Evolutionary conservation across 257 asterid genomes (phyloP).

Genomic region (Jacaranda mimosifolia): DNA sequence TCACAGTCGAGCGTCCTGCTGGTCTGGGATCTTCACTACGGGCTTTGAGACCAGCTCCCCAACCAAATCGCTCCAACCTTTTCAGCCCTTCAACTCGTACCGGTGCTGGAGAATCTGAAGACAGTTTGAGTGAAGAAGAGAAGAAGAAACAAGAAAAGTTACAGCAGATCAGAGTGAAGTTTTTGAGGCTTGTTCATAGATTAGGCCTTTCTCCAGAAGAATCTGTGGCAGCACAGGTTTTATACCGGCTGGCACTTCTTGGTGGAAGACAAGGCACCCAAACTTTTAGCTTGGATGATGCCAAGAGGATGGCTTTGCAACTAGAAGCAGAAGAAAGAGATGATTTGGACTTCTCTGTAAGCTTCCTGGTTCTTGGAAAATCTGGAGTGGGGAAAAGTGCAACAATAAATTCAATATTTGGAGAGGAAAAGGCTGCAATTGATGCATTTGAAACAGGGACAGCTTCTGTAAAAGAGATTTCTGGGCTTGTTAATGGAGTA

Average conservation of each 20-base stretch:
- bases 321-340: constrained; percentile 64
- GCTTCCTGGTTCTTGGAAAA: constrained; percentile 78
- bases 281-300: constrained; percentile 65
- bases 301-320: constrained; percentile 62
- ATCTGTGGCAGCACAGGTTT: constrained; percentile 80
- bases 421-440: constrained; percentile 77
- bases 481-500: constrained; percentile 68
- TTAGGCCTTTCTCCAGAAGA: constrained; percentile 75
- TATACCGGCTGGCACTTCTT: constrained; percentile 75
- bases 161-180: constrained; percentile 67
- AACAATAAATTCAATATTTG: constrained; percentile 74
- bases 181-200: constrained; percentile 72
- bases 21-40: constrained; percentile 80
- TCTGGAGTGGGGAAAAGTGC: constrained; percentile 86
- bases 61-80: constrained; percentile 60
- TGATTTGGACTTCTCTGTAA: constrained; percentile 63
- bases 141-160: constrained; percentile 68
- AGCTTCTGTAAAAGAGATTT: constrained; percentile 58
- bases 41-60: constrained; percentile 65
- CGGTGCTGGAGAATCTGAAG: constrained; percentile 62
- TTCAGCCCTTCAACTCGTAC: constrained; percentile 54
- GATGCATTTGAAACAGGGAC: constrained; percentile 83
- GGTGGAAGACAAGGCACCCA: constrained; percentile 84
- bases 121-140: constrained; percentile 76
- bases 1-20: constrained; percentile 79